phyloP scores from a whole-genome alignment of 345 rosid genomes.

The Murraya paniculata region DNA sequence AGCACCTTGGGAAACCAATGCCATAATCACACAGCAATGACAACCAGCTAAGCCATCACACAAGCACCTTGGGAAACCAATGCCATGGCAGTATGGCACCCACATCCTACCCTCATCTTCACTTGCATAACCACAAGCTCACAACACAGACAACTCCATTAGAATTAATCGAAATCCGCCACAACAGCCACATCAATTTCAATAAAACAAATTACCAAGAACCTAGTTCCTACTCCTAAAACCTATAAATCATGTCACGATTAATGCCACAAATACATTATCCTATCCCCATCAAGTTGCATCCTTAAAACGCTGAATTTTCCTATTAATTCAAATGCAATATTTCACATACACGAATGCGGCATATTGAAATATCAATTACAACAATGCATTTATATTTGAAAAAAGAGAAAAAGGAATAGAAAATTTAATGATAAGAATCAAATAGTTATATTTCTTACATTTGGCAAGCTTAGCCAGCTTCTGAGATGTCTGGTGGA shows the following conservation, averaged over 20 bases:
- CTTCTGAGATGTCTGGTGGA: constrained; percentile 81
- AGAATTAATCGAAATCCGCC: background rate
- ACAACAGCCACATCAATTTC: background rate
- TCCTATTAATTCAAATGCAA: background rate
- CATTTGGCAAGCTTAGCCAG: constrained; percentile 76
- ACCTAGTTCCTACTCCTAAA: background rate
- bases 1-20: background rate
- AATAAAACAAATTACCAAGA: background rate
- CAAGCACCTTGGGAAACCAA: background rate
- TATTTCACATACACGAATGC: background rate
- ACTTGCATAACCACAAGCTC: background rate
- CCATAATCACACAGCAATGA: background rate
- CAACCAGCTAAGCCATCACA: background rate
- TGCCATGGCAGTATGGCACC: background rate
- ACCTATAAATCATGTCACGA: background rate
- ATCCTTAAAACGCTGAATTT: background rate
- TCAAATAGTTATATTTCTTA: constrained; percentile 25
- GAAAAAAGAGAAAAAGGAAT: background rate
- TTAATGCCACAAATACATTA: background rate
- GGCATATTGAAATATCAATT: too few relatives aligned
- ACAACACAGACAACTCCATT: background rate
- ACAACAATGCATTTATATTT: background rate
- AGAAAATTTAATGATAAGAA: background rate
- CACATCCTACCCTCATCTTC: background rate
- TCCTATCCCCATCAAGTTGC: background rate